Percentiles rank a stretch among this genome's conserved stretches.
Evolutionary conservation across 768 basidiomycete genomes (phyloP).

Genomic region (Polyporus arcularius): DNA sequence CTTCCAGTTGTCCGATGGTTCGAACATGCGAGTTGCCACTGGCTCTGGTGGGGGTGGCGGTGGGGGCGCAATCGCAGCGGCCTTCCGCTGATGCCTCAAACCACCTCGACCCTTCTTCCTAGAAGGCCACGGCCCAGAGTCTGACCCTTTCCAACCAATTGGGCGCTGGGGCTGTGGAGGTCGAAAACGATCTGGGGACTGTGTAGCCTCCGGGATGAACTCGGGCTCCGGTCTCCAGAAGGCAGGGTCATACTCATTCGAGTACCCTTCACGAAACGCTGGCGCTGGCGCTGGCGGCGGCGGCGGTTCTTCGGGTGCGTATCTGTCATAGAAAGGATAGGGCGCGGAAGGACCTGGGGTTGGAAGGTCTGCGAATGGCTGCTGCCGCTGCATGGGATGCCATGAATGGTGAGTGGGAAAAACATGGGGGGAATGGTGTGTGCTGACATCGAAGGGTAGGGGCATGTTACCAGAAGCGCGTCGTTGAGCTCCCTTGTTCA

Average conservation of each 20-base stretch:
- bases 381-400: conserved; percentile 19
- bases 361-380: conserved; percentile 29
- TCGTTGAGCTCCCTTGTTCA: conserved; percentile 10
- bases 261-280: conserved; percentile 40
- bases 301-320: conserved; percentile 34
- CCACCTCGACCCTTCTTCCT: conserved; percentile 33
- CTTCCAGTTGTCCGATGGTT: conserved; percentile 75
- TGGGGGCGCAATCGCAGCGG: conserved; percentile 30
- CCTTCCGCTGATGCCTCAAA: not conserved
- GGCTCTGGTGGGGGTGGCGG: conserved; percentile 40
- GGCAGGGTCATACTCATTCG: conserved; percentile 38
- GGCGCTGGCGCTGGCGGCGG: conserved; percentile 32
- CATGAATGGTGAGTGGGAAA: conserved; percentile 11
- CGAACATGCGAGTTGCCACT: conserved; percentile 60
- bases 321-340: conserved; percentile 50
- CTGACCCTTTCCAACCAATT: conserved; percentile 42
- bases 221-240: conserved; percentile 36
- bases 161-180: conserved; percentile 42
- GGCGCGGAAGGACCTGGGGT: conserved; percentile 47
- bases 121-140: conserved; percentile 41
- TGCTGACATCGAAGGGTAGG: conserved; percentile 43
- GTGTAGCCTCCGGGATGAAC: conserved; percentile 43
- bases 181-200: conserved; percentile 55
- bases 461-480: conserved; percentile 18
- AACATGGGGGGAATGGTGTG: conserved; percentile 8